Conservation (phyloP, 148 eudicot genomes). For the Silene latifolia region DNA sequence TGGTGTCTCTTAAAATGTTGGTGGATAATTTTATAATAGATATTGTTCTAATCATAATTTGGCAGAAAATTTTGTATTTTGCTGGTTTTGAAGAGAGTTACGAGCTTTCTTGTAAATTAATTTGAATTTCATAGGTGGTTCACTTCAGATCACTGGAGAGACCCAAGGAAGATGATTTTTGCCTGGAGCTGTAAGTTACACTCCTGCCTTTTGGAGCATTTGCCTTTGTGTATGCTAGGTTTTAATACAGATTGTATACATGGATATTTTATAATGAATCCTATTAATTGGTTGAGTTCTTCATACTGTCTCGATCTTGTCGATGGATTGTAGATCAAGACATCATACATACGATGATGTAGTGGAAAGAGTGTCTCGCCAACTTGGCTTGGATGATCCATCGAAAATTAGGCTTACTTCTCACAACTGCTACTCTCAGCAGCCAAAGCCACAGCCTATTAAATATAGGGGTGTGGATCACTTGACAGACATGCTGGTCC, state of each 20-base stretch:
- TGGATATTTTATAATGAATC: not conserved
- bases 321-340: conserved; percentile 55
- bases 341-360: conserved; percentile 88
- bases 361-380: conserved; percentile 73
- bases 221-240: not conserved
- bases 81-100: not conserved
- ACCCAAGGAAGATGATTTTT: conserved; percentile 94
- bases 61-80: not conserved
- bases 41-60: too few relatives aligned
- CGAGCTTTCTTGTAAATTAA: not conserved
- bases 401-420: conserved; percentile 91
- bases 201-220: not conserved
- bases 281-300: not conserved
- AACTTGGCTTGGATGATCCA: conserved; percentile 82
- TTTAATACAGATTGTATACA: conserved; percentile 1
- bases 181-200: conserved; percentile 71
- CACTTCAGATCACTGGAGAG: conserved; percentile 82
- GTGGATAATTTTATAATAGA: not conserved
- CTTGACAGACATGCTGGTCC: conserved; percentile 84
- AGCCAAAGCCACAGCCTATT: conserved; percentile 95
- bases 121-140: conserved; percentile 53
- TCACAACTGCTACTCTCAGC: conserved; percentile 95
- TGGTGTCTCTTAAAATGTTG: not conserved
- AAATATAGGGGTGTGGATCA: conserved; percentile 83
- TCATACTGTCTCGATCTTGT: not conserved